phyloP scores from a whole-genome alignment of 176 grass and related monocot genomes.

The Oryza officinalis region DNA sequence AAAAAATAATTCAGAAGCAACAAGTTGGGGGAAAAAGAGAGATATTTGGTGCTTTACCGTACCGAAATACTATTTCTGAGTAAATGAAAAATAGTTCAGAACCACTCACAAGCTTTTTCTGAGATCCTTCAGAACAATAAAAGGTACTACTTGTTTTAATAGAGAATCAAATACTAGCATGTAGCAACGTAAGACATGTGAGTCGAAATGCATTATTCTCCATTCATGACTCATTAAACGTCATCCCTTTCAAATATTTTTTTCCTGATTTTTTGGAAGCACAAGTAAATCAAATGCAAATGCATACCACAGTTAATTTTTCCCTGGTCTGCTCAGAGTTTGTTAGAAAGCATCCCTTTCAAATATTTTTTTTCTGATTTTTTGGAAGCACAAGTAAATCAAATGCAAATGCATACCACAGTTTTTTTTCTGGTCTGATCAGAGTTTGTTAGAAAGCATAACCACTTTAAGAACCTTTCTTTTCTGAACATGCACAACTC shows the following conservation, averaged over 20 bases:
- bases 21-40: too few relatives aligned
- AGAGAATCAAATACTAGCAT: not conserved
- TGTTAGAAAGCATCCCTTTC: slow-evolving; percentile 23
- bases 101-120: too few relatives aligned
- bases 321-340: slow-evolving; percentile 35
- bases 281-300: slow-evolving; percentile 7
- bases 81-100: not conserved
- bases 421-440: slow-evolving; percentile 13
- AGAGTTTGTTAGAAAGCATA: slow-evolving; percentile 43
- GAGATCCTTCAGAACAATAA: not conserved
- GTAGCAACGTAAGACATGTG: not conserved
- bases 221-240: not conserved
- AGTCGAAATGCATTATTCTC: not conserved
- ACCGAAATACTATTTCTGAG: not conserved
- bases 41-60: too few relatives aligned
- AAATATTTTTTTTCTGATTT: not conserved
- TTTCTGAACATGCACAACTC: slow-evolving; percentile 31
- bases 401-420: slow-evolving; percentile 1
- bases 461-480: not conserved
- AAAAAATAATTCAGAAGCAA: too few relatives aligned
- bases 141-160: not conserved
- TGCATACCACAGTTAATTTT: not conserved
- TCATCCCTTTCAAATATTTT: too few relatives aligned
- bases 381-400: not conserved
- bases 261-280: not conserved